Conservation (phyloP, 2,329 filamentous ascomycete species). For the Alternaria rosae region DNA sequence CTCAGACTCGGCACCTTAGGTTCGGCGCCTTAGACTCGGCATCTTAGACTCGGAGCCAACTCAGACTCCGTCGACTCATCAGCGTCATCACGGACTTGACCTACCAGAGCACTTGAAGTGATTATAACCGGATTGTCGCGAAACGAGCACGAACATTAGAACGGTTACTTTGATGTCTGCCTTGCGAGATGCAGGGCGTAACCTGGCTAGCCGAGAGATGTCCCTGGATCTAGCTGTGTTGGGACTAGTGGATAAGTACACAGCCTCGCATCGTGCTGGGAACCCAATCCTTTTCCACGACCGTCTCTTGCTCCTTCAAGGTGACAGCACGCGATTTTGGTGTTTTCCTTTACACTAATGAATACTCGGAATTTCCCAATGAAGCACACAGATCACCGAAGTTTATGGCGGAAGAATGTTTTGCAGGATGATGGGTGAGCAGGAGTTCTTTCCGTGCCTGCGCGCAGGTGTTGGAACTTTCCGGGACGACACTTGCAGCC, state of each 20-base stretch:
- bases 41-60: too few relatives aligned
- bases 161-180: neutral
- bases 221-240: neutral
- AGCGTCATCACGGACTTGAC: neutral
- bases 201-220: neutral
- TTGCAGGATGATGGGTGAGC: neutral
- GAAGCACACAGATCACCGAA: accelerated
- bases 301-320: neutral
- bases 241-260: neutral
- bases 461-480: neutral
- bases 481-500: neutral
- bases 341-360: accelerated
- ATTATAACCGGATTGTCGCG: too few relatives aligned
- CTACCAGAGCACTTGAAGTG: too few relatives aligned
- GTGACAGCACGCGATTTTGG: neutral
- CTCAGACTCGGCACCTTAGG: too few relatives aligned
- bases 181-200: neutral
- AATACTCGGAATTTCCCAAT: accelerated
- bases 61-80: too few relatives aligned
- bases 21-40: too few relatives aligned
- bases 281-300: neutral
- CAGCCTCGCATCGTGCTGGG: slow-evolving; percentile 1
- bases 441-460: neutral
- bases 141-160: too few relatives aligned
- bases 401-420: neutral